These are phyloP conservation scores for Caryopteris hybrid DNA, from an alignment of 305 asterid genomes.

Conservation along the genomic window DNA sequence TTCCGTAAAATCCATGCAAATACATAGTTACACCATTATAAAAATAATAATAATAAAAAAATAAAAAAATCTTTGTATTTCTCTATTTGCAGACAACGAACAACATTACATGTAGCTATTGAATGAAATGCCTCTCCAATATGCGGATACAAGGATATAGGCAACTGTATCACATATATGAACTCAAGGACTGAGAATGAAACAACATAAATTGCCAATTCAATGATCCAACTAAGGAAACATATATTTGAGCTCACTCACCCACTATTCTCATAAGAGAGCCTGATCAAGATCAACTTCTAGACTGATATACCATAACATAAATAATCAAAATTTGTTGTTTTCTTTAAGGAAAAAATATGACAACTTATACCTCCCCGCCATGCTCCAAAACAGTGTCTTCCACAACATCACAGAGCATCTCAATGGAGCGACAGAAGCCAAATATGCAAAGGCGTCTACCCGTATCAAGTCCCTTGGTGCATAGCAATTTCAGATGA, in stretches of 20 bases:
- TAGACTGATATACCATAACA: not conserved
- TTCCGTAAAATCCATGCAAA: not conserved
- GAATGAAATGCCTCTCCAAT: not conserved
- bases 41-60: too few relatives aligned
- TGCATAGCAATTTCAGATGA: conserved; percentile 14
- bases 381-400: conserved; percentile 98
- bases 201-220: not conserved
- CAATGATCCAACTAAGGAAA: not conserved
- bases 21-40: too few relatives aligned
- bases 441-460: conserved; percentile 93
- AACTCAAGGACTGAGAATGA: conserved; percentile 2
- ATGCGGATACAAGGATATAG: not conserved
- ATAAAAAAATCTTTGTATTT: not conserved
- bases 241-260: not conserved
- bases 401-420: conserved; percentile 96
- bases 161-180: not conserved
- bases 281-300: not conserved
- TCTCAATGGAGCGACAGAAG: conserved; percentile 89
- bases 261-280: not conserved
- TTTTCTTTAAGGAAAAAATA: not conserved
- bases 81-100: not conserved
- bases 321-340: not conserved
- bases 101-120: not conserved
- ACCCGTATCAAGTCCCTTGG: conserved; percentile 83
- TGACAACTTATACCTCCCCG: conserved; percentile 71